Base-by-base conservation (phyloP, 352 stramenopile genomes). In the Phytopythium litorale region DNA sequence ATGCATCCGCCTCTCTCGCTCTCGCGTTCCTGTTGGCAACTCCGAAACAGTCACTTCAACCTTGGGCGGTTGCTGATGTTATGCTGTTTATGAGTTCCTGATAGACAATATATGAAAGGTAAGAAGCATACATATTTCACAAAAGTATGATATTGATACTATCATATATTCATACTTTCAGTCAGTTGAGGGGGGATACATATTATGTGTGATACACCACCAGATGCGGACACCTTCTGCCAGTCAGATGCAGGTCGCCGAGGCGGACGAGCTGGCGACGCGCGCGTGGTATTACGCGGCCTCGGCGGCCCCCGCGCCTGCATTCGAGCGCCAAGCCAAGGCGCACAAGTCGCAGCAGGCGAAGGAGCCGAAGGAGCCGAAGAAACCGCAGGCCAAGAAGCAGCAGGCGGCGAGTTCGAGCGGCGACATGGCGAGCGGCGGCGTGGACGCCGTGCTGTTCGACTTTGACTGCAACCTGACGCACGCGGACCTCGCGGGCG, bases 391-490 rank as follows among this genome's bases (percentile, higher is more conserved):
- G 56, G 19, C 63, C 8, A 54, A 54, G n/a, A 42, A 52, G 23
- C 53, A 60, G 38, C 62, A 70, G 43, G 7, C 40, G 8, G 45
- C n/a, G 21, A 30, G 21, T 15, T 15, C 3, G n/a, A 51, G 21
- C n/a, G 45, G 45, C 4, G 45, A 18, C 1, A 32, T 25, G 9
- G 45, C 11, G 11, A 23, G 9, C n/a, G 5, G 5, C 56, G 3
- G 30, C 52, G 28, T 4, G 28, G 35, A 11, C 46, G 62, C 55
- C 52, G 11, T 11, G 8, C 37, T 91, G 15, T 91, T 94, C 56
- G 85, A 94, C 67, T 88, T 94, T 62, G 83, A 94, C 61, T 91
- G 81, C 71, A 94, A 94, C 46, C 66, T 94, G 35, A 94, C 83
- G 50, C 85, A 94, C 54, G 71, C 76, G 21, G 81, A 92, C 54